phyloP scores from a whole-genome alignment of 2,329 filamentous ascomycete genomes.

The Sarocladium strictum region DNA sequence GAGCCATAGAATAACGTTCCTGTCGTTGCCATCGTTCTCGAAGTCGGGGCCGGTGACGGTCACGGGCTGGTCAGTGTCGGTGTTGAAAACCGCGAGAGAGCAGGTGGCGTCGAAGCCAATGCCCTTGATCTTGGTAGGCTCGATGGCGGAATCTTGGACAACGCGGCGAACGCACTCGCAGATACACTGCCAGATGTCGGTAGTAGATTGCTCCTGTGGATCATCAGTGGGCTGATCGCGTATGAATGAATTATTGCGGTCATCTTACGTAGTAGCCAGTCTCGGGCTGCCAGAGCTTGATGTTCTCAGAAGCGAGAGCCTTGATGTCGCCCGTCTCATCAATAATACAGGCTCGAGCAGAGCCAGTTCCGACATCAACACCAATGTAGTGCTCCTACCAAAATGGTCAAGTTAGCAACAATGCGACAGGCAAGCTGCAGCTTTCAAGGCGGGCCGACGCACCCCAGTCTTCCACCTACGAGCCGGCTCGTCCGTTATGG shows the following conservation, averaged over 20 bases:
- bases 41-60: slow-evolving; percentile 88
- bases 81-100: slow-evolving; percentile 83
- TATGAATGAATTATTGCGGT: background rate
- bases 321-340: slow-evolving; percentile 86
- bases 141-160: slow-evolving; percentile 73
- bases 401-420: slow-evolving; percentile 12
- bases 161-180: slow-evolving; percentile 81
- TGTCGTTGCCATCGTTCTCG: slow-evolving; percentile 67
- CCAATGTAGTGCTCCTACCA: slow-evolving; percentile 62
- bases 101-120: slow-evolving; percentile 99
- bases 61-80: slow-evolving; percentile 85
- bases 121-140: slow-evolving; percentile 70
- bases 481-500: slow-evolving; percentile 2
- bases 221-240: background rate
- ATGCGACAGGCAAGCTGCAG: background rate
- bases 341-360: slow-evolving; percentile 92
- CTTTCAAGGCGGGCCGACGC: slow-evolving; percentile 9
- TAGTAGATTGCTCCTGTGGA: slow-evolving; percentile 85
- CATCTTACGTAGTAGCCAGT: slow-evolving; percentile 63
- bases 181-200: slow-evolving; percentile 94
- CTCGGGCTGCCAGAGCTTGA: slow-evolving; percentile 74
- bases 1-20: slow-evolving; percentile 95
- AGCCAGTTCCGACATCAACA: slow-evolving; percentile 94
- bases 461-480: slow-evolving; percentile 9
- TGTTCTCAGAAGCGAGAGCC: slow-evolving; percentile 65